These are phyloP conservation scores for Apiospora arundinis DNA, from an alignment of 2,329 filamentous ascomycete genomes.

Conservation along the genomic window DNA sequence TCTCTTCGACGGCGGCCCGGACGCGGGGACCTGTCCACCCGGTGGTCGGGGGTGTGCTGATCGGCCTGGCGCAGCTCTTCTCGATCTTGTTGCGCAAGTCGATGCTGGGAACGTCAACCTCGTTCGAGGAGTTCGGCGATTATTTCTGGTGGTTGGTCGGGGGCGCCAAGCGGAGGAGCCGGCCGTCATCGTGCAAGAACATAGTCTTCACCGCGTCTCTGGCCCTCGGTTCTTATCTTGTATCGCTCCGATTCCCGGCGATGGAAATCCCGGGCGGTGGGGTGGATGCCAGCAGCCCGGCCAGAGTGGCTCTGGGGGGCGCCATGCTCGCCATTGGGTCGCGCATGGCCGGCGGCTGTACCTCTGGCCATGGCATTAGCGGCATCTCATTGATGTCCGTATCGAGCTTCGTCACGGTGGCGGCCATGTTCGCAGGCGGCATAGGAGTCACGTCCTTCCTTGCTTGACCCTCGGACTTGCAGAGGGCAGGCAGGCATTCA, in stretches of 20 bases:
- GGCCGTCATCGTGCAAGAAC: slow-evolving; percentile 46
- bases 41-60: slow-evolving; percentile 61
- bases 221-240: slow-evolving; percentile 50
- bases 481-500: background rate
- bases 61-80: slow-evolving; percentile 63
- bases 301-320: slow-evolving; percentile 58
- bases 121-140: slow-evolving; percentile 66
- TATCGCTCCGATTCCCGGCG: slow-evolving; percentile 43
- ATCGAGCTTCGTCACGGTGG: slow-evolving; percentile 68
- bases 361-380: slow-evolving; percentile 72
- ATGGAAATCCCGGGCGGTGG: slow-evolving; percentile 34
- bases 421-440: slow-evolving; percentile 62
- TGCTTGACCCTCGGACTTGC: background rate
- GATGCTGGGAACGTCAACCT: slow-evolving; percentile 66
- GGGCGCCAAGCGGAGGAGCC: slow-evolving; percentile 30
- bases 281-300: slow-evolving; percentile 40
- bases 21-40: slow-evolving; percentile 48
- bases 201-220: slow-evolving; percentile 61
- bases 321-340: slow-evolving; percentile 64
- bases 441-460: slow-evolving; percentile 35
- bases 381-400: slow-evolving; percentile 68
- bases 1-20: slow-evolving; percentile 39
- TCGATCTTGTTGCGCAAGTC: slow-evolving; percentile 59
- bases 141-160: slow-evolving; percentile 54
- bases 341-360: slow-evolving; percentile 69